Evolutionary conservation across 2,329 filamentous ascomycete species (phyloP), one percentile per base, ranked within the genome.

Genomic region (Bimuria novae-zelandiae): DNA sequence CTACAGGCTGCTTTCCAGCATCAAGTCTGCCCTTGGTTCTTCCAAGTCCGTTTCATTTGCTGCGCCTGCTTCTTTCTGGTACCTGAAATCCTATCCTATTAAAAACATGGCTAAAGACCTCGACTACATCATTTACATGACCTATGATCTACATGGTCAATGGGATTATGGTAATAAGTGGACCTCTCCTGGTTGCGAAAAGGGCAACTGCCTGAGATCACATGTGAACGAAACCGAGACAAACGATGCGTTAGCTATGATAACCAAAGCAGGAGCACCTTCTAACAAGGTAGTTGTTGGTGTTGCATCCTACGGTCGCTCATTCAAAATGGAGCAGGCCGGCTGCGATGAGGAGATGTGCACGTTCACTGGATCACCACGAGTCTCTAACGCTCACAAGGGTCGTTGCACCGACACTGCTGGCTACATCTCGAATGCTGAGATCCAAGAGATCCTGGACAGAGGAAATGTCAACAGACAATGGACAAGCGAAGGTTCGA

Each of bases 191-290:
- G 39, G 39, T 12, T 41, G 39, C 23, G 16, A 41, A 41, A 22
- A 21, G 12, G 39, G 39, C 10, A 41, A 41, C 22, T 45, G 49
- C 30, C 49, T 52, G 10, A 23, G 49, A n/a, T 52, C 49, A 12
- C 56, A 59, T 33, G 30, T 59, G 12, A 54, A 59, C 41, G 4
- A 17, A 8, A 56, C 52, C 16, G 56, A 59, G 32, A 71, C 67
- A 0, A 36, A n/a, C 7, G 42, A 54, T 10, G 41, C 64, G 7
- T 48, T 76, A 50, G 49, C 65, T 0, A 65, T 67, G 57, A 63
- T 72, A 41, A 69, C 67, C 7, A 77, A 77, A 54, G 73, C 75
- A 0, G 74, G 73, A 4, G 75, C 76, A 0, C 59, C 65, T 1
- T 47, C 61, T 0, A 61, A 64, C 30, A 72, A 73, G 53, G 35